phyloP scores from a whole-genome alignment of 2,329 filamentous ascomycete species.

The Aspergillus pseudoviridinutans region DNA sequence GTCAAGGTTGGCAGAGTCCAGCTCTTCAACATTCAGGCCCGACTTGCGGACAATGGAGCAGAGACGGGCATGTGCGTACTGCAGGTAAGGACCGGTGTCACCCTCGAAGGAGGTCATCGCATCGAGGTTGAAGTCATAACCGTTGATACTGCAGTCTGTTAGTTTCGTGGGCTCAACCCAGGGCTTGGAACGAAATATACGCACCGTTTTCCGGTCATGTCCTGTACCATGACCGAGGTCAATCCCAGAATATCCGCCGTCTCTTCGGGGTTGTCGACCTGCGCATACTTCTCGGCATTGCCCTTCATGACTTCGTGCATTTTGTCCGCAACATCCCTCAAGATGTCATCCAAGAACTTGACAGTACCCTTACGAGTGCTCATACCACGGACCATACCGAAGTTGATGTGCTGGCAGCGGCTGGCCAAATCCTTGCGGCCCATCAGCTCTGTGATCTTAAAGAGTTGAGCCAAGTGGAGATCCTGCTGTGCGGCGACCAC shows the following conservation, averaged over 20 bases:
- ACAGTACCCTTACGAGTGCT: conserved; percentile 66
- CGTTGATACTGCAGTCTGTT: conserved; percentile 51
- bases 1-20: conserved; percentile 54
- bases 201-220: conserved; percentile 91
- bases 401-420: conserved; percentile 61
- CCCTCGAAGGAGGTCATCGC: conserved; percentile 64
- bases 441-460: conserved; percentile 62
- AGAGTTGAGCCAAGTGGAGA: conserved; percentile 60
- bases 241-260: conserved; percentile 89
- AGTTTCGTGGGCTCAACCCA: conserved; percentile 42
- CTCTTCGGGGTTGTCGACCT: conserved; percentile 76
- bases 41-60: conserved; percentile 59
- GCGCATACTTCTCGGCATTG: conserved; percentile 84
- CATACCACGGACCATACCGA: conserved; percentile 65
- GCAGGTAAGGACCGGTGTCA: conserved; percentile 62
- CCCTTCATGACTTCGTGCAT: conserved; percentile 98
- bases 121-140: conserved; percentile 63
- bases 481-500: conserved; percentile 63
- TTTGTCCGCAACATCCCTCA: conserved; percentile 77
- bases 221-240: conserved; percentile 94
- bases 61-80: conserved; percentile 60
- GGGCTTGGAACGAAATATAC: conserved; percentile 16
- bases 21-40: conserved; percentile 43
- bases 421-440: conserved; percentile 57
- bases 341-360: conserved; percentile 69